Evolutionary conservation across 148 eudicot species (phyloP).

Genomic region (Camellia lanceoleosa): DNA sequence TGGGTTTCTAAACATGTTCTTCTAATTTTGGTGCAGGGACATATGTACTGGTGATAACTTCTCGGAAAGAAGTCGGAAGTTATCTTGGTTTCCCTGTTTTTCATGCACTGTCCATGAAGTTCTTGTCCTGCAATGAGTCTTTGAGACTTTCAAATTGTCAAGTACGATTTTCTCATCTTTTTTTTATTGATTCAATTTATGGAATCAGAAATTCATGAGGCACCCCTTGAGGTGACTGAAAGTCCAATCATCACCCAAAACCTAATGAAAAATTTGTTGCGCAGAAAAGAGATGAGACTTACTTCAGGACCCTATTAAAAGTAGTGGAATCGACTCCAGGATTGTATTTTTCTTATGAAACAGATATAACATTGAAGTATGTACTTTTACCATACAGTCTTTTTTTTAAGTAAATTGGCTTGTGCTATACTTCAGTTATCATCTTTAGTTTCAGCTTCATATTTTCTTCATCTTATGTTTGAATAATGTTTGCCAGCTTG

Average conservation of each 20-base stretch:
- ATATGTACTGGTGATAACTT: conserved; percentile 73
- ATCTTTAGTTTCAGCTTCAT: background rate
- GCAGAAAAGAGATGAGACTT: conserved; percentile 92
- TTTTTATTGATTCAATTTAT: conserved; percentile 14
- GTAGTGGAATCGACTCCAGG: conserved; percentile 91
- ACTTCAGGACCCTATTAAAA: conserved; percentile 76
- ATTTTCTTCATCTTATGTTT: background rate
- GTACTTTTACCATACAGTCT: conserved; percentile 15
- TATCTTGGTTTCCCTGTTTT: conserved; percentile 86
- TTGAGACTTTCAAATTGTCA: conserved; percentile 44
- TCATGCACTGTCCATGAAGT: conserved; percentile 73
- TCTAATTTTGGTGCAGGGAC: conserved; percentile 44
- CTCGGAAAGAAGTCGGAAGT: conserved; percentile 77
- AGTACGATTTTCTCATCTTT: conserved; percentile 41
- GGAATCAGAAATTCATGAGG: background rate
- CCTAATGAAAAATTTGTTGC: conserved; percentile 11
- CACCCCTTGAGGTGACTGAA: conserved; percentile 2
- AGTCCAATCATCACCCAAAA: background rate
- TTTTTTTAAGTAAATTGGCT: background rate
- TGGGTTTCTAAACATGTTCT: conserved; percentile 1
- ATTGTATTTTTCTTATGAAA: conserved; percentile 89
- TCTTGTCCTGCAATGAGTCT: conserved; percentile 69
- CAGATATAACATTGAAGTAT: conserved; percentile 90
- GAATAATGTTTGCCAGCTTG: conserved; percentile 47
- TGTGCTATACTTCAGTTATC: background rate